Evolutionary conservation across 129 eudicot genomes (phyloP).

Genomic region (Centrapalus pauciflorus): DNA sequence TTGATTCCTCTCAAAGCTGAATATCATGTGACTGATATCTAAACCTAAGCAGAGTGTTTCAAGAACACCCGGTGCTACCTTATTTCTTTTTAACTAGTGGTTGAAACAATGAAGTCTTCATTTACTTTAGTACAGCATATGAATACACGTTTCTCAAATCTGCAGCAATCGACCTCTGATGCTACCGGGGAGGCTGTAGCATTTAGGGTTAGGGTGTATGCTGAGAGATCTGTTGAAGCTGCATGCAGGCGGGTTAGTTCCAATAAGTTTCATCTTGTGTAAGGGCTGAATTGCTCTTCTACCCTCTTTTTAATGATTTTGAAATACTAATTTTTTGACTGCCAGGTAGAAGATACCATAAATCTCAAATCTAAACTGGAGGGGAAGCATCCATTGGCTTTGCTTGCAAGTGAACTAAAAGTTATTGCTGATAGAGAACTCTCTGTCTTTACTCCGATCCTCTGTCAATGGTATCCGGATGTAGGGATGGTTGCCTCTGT

Average conservation of each 20-base stretch:
- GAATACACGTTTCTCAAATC: constrained; percentile 13
- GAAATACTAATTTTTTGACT: constrained; percentile 1
- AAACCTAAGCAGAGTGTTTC: not conserved
- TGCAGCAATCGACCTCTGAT: constrained; percentile 46
- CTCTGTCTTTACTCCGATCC: constrained; percentile 52
- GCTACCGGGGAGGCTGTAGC: constrained; percentile 30
- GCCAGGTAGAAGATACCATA: constrained; percentile 46
- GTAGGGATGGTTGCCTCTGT: constrained; percentile 54
- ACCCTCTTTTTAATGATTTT: not conserved
- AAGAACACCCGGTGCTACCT: not conserved
- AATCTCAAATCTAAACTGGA: constrained; percentile 46
- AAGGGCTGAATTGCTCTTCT: not conserved
- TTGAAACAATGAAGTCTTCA: not conserved
- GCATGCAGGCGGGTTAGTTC: constrained; percentile 70
- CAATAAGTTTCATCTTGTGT: not conserved
- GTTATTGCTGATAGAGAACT: constrained; percentile 54
- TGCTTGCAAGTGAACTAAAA: constrained; percentile 68
- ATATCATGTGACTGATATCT: not conserved
- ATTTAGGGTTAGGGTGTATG: constrained; percentile 42
- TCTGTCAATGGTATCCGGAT: constrained; percentile 68
- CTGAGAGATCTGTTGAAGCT: constrained; percentile 61
- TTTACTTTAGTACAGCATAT: not conserved
- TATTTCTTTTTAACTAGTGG: not conserved
- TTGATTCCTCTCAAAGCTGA: not conserved
- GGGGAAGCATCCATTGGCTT: constrained; percentile 56